Evolutionary conservation across 164 flowering plant genomes (phyloP), one percentile per base, ranked within the genome.

Genomic region (Chloranthus sessilifolius): DNA sequence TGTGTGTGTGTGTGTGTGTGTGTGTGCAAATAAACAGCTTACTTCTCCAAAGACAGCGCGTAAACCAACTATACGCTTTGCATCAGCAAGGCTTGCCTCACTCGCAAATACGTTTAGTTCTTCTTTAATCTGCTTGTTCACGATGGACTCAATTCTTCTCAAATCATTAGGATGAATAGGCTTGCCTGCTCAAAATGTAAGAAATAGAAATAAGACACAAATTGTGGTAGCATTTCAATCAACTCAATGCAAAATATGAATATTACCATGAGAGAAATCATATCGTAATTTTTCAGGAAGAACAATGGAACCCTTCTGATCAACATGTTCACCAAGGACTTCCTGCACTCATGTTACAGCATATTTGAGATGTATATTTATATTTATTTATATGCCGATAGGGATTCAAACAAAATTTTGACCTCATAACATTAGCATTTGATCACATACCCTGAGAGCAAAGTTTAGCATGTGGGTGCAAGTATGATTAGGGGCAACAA

Each of bases 1-100:
- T n/a, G n/a, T n/a, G n/a, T n/a, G n/a, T n/a, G n/a, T n/a, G n/a
- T n/a, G n/a, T n/a, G n/a, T n/a, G n/a, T n/a, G n/a, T n/a, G n/a
- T n/a, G n/a, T n/a, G n/a, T n/a, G 37, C 5, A 42, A 33, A 11
- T n/a, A n/a, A 24, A 41, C 23, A 64, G 39, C 78, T 68, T 75
- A 92, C 99, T 77, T 94, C 99, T 43, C 99, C 99, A 85, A 94
- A 94, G 43, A 94, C 99, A 47, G 97, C 99, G 35, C 99, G 75
- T 46, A 94, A 70, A 25, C 99, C 99, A 63, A 73, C 77, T 22
- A 94, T 77, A 11, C 74, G 74, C 66, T 79, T 84, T 40, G 99
- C 99, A 68, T 89, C 92, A 53, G 71, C 68, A 53, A 89, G 90
- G 26, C 67, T 62, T 52, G 71, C 80, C 68, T 87, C 97, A 59